phyloP scores from a whole-genome alignment of 1,284 basidiomycete species.

The Heterobasidion occidentale region DNA sequence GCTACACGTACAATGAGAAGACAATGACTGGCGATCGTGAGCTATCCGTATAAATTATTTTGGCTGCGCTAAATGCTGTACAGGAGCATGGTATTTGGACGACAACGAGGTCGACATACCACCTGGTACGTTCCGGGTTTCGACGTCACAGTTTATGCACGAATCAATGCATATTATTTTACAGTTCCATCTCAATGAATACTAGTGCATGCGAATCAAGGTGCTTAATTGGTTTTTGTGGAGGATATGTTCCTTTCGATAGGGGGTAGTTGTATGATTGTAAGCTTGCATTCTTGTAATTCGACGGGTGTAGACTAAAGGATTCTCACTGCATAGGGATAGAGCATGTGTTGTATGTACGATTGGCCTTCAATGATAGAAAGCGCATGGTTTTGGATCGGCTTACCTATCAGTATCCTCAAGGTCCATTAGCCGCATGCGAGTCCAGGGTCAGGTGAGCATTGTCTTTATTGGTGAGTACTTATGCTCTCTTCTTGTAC shows the following conservation, averaged over 20 bases:
- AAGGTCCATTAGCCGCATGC: too few relatives aligned
- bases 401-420: too few relatives aligned
- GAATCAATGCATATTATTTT: neutral
- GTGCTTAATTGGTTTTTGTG: too few relatives aligned
- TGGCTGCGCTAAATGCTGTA: neutral
- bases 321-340: neutral
- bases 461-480: too few relatives aligned
- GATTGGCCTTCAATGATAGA: too few relatives aligned
- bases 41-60: slow-evolving; percentile 13
- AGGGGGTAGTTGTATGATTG: too few relatives aligned
- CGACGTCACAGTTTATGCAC: neutral
- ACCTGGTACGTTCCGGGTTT: slow-evolving; percentile 13
- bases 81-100: slow-evolving; percentile 43
- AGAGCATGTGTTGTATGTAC: neutral
- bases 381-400: too few relatives aligned
- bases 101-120: slow-evolving; percentile 33
- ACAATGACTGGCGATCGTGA: slow-evolving; percentile 37
- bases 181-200: neutral
- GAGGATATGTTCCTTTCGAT: too few relatives aligned
- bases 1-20: slow-evolving; percentile 38
- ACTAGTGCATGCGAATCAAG: neutral
- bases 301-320: neutral
- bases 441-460: too few relatives aligned
- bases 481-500: too few relatives aligned
- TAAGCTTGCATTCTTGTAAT: neutral